These are phyloP conservation scores for Yarrowia sp. DNA, from an alignment of 805 yeast species.

Conservation along the genomic window DNA sequence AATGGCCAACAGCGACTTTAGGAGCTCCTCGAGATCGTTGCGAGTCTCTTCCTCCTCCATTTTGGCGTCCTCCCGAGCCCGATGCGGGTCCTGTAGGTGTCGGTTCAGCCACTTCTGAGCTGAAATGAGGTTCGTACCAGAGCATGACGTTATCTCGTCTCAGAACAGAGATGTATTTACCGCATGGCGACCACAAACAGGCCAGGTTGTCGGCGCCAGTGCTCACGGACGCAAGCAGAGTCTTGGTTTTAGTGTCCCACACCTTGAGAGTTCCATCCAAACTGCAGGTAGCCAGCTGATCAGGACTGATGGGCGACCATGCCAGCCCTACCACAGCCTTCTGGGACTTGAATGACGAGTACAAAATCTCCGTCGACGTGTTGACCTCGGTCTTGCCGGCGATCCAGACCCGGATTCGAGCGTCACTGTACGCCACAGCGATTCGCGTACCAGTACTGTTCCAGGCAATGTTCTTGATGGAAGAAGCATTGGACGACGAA, in stretches of 20 bases:
- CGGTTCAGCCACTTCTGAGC: constrained; percentile 42
- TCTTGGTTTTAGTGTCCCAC: constrained; percentile 56
- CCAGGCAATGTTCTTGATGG: constrained; percentile 44
- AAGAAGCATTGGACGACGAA: neutral
- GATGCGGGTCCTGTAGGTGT: neutral
- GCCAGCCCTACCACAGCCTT: constrained; percentile 53
- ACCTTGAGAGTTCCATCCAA: constrained; percentile 56
- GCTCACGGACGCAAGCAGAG: constrained; percentile 48
- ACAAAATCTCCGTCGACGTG: constrained; percentile 48
- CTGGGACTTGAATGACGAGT: constrained; percentile 51
- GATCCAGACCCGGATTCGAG: constrained; percentile 50
- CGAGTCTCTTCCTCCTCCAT: constrained; percentile 14
- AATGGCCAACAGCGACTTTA: neutral
- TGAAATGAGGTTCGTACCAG: constrained; percentile 49
- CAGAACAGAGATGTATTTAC: constrained; percentile 54
- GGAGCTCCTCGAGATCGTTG: neutral
- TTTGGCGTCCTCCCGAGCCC: neutral
- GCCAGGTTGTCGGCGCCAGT: constrained; percentile 44
- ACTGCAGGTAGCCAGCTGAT: constrained; percentile 58
- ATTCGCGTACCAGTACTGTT: constrained; percentile 48
- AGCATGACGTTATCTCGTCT: constrained; percentile 19
- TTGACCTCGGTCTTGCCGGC: constrained; percentile 50
- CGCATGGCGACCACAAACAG: constrained; percentile 57
- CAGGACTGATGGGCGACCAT: constrained; percentile 60
- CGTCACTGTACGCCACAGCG: constrained; percentile 48